Conservation (phyloP, 2,329 filamentous ascomycete genomes). For the Geosmithia flava region DNA sequence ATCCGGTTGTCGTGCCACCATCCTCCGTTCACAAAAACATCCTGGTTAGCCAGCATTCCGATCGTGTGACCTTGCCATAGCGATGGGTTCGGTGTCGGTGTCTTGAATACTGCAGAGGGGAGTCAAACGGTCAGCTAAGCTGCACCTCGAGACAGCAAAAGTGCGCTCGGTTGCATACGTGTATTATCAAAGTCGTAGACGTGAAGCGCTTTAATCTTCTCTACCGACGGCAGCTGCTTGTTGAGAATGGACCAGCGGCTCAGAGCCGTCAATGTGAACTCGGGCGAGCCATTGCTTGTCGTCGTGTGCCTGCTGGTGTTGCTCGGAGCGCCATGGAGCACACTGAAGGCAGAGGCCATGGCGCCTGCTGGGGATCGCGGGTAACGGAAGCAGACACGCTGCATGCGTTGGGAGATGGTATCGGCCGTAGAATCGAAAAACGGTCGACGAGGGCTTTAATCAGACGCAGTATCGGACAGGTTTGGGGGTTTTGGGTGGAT, state of each 20-base stretch:
- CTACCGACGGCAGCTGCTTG: constrained; percentile 55
- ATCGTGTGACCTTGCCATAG: constrained; percentile 75
- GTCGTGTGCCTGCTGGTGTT: constrained; percentile 2
- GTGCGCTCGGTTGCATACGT: constrained; percentile 37
- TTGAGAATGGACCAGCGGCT: constrained; percentile 75
- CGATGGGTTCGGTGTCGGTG: constrained; percentile 76
- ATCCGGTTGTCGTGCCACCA: constrained; percentile 97
- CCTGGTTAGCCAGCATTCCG: constrained; percentile 62
- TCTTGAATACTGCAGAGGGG: constrained; percentile 61
- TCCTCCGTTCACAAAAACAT: constrained; percentile 69
- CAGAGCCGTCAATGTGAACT: constrained; percentile 57
- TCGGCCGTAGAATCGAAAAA: neutral
- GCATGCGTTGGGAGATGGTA: neutral
- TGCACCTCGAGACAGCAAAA: neutral
- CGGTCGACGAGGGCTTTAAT: neutral
- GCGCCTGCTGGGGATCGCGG: constrained; percentile 12
- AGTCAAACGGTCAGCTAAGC: constrained; percentile 2
- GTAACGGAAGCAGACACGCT: constrained; percentile 8
- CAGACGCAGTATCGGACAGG: no score
- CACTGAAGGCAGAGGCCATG: constrained; percentile 27
- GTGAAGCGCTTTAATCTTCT: constrained; percentile 68
- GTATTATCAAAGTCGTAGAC: constrained; percentile 99
- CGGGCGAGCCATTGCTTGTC: constrained; percentile 7
- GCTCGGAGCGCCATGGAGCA: constrained; percentile 19
- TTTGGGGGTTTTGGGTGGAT: no score